These are phyloP conservation scores for Fusarium staphyleae DNA, from an alignment of 2,329 filamentous ascomycete genomes.

Conservation along the genomic window DNA sequence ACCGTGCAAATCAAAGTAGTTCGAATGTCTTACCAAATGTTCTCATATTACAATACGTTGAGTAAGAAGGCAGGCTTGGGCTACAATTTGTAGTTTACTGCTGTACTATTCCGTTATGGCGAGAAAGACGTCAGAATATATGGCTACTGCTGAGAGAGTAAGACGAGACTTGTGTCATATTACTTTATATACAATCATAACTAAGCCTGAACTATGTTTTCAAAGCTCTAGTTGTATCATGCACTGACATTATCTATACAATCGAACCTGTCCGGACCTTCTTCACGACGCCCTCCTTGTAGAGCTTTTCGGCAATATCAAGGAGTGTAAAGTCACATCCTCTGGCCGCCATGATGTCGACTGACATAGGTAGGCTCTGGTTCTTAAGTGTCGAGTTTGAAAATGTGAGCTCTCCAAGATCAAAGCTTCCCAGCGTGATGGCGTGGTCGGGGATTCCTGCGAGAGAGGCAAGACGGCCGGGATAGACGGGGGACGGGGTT, in stretches of 20 bases:
- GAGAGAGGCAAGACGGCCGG: conserved; percentile 9
- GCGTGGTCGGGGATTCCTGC: conserved; percentile 20
- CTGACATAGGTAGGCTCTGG: not conserved
- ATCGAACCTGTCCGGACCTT: conserved; percentile 6
- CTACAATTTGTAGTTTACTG: too few relatives aligned
- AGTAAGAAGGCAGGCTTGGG: too few relatives aligned
- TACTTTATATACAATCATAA: too few relatives aligned
- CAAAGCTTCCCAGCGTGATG: conserved; percentile 17
- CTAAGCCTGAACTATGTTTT: not conserved
- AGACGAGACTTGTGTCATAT: too few relatives aligned
- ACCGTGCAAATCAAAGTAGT: too few relatives aligned
- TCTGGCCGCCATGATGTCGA: conserved; percentile 4
- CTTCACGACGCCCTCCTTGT: conserved; percentile 1
- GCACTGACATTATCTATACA: not conserved
- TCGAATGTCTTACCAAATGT: too few relatives aligned
- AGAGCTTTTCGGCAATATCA: conserved; percentile 8
- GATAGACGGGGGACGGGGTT: not conserved
- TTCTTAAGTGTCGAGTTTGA: conserved; percentile 9
- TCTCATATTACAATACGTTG: too few relatives aligned
- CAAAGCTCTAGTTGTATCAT: not conserved
- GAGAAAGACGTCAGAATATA: conserved; percentile 1
- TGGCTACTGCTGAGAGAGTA: conserved; percentile 32
- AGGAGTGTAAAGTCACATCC: conserved; percentile 26
- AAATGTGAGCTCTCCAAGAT: not conserved
- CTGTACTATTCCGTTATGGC: too few relatives aligned